Percentiles rank a stretch among this genome's conserved stretches.
Evolutionary conservation across 108 stramenopile genomes (phyloP).

Genomic region (Nitzschia palea): DNA sequence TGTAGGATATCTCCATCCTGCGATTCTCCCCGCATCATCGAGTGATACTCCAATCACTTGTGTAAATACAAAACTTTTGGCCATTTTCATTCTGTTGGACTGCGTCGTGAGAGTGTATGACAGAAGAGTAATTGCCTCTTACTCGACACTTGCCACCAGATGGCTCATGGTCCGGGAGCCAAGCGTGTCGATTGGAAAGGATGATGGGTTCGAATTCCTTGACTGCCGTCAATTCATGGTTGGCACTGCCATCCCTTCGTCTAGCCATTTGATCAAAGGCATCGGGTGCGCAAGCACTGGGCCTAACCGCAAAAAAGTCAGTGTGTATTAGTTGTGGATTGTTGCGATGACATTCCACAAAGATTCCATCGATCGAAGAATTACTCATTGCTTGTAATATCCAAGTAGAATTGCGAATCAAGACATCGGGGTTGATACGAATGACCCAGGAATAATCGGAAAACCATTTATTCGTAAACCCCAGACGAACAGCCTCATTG

Average conservation of each 20-base stretch:
- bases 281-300: not conserved
- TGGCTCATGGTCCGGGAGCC: constrained; percentile 12
- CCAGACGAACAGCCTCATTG: not conserved
- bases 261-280: not conserved
- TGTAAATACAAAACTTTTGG: not conserved
- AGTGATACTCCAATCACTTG: too few species aligned
- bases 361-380: constrained; percentile 7
- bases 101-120: constrained; percentile 16
- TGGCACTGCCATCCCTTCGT: not conserved
- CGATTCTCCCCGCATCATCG: too few species aligned
- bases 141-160: constrained; percentile 2
- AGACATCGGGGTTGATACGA: constrained; percentile 41
- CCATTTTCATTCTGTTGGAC: not conserved
- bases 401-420: constrained; percentile 28
- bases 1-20: too few species aligned
- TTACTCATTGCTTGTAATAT: constrained; percentile 20
- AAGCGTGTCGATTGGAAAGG: not conserved
- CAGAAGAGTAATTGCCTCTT: constrained; percentile 10
- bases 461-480: constrained; percentile 25
- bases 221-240: constrained; percentile 20
- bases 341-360: not conserved
- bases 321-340: not conserved
- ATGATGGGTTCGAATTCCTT: constrained; percentile 5
- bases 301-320: constrained; percentile 28
- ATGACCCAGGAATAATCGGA: constrained; percentile 33